Evolutionary conservation across 202 grass and related monocot species (phyloP).

Genomic region (Zoysia matrella): DNA sequence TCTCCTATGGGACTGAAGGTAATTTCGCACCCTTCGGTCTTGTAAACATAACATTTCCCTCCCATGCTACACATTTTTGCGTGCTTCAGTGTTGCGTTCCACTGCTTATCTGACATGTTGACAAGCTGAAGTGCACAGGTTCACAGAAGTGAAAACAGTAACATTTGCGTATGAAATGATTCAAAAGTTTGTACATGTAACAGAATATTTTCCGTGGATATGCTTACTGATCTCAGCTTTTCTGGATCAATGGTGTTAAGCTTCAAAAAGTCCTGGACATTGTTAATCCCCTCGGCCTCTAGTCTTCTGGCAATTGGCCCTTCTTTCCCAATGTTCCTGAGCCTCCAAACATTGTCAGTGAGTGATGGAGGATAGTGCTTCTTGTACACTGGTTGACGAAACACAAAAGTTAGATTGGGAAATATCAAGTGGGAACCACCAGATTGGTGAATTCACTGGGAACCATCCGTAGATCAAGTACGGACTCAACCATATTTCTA

Average conservation of each 20-base stretch:
- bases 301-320: conserved; percentile 53
- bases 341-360: conserved; percentile 62
- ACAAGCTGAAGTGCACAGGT: conserved; percentile 45
- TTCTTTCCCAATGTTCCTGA: conserved; percentile 67
- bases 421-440: neutral
- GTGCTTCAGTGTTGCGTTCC: conserved; percentile 53
- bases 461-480: neutral
- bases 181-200: neutral
- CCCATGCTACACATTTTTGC: conserved; percentile 53
- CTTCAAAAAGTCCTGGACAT: conserved; percentile 68
- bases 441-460: neutral
- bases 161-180: neutral
- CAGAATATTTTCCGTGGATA: neutral
- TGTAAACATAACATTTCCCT: conserved; percentile 42
- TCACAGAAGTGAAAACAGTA: neutral
- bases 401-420: neutral
- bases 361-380: conserved; percentile 65
- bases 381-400: conserved; percentile 46
- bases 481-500: neutral
- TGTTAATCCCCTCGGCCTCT: conserved; percentile 48
- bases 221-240: conserved; percentile 52
- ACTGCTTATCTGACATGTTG: conserved; percentile 52
- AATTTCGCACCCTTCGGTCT: conserved; percentile 39
- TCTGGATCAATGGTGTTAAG: conserved; percentile 51
- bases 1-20: conserved; percentile 51